These are phyloP conservation scores for Alternaria atra DNA, from an alignment of 2,329 filamentous ascomycete genomes.

Conservation along the genomic window DNA sequence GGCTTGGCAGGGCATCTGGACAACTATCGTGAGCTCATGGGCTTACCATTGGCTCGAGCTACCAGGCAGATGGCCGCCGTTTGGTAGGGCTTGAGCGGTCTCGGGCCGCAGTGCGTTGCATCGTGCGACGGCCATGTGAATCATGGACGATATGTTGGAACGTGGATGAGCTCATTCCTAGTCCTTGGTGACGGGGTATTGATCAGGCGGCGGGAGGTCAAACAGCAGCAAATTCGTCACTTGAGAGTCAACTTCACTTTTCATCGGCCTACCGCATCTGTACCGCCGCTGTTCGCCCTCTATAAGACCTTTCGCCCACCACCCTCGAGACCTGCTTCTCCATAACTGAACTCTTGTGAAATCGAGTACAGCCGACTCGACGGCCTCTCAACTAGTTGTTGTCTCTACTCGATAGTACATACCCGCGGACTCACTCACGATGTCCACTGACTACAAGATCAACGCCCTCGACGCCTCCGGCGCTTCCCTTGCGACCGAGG, in stretches of 20 bases:
- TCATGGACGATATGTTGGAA: constrained; percentile 18
- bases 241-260: constrained; percentile 30
- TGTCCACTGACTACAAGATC: constrained; percentile 15
- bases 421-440: constrained; percentile 2
- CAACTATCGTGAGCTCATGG: constrained; percentile 12
- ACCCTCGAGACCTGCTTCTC: constrained; percentile 35
- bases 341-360: constrained; percentile 7
- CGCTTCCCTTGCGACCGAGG: background rate
- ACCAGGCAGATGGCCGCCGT: constrained; percentile 12
- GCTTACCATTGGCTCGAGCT: constrained; percentile 11
- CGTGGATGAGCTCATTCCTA: constrained; percentile 12
- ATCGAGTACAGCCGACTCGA: background rate
- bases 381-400: background rate
- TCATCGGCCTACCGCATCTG: constrained; percentile 4
- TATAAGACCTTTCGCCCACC: constrained; percentile 33
- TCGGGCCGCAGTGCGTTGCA: constrained; percentile 17
- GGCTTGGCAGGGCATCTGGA: constrained; percentile 21
- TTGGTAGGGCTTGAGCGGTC: constrained; percentile 10
- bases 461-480: background rate
- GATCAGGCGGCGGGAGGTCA: constrained; percentile 26
- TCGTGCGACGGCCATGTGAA: constrained; percentile 20
- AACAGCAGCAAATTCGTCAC: constrained; percentile 29
- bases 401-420: background rate
- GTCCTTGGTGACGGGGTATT: constrained; percentile 12
- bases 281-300: constrained; percentile 7